Conservation (phyloP, 139 green algal species). For the Tetradesmus obliquus region DNA sequence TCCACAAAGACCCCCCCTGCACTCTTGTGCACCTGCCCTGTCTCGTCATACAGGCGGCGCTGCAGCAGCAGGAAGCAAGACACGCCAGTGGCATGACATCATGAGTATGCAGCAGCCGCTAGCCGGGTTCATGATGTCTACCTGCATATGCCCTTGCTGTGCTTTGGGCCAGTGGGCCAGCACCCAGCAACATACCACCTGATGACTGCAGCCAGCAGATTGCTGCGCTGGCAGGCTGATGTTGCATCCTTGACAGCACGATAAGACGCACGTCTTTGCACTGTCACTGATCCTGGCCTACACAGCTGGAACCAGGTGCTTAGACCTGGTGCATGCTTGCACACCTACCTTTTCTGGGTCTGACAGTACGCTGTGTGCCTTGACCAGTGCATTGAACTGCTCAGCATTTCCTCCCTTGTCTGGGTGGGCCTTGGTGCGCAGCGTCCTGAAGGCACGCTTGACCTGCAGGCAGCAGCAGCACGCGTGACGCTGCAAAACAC, state of each 20-base stretch:
- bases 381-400: conserved; percentile 64
- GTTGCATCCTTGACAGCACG: too few species aligned
- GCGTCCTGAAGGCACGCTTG: conserved; percentile 70
- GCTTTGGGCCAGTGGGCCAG: too few species aligned
- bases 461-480: conserved; percentile 43
- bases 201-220: too few species aligned
- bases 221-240: too few species aligned
- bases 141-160: too few species aligned
- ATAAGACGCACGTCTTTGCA: too few species aligned
- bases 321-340: not conserved
- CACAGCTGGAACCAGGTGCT: too few species aligned
- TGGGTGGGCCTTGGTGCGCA: conserved; percentile 76
- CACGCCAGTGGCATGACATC: not conserved
- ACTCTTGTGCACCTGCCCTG: conserved; percentile 72
- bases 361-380: conserved; percentile 78
- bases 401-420: conserved; percentile 84
- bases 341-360: conserved; percentile 65
- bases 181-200: too few species aligned
- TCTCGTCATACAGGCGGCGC: conserved; percentile 81
- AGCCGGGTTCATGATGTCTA: too few species aligned
- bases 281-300: too few species aligned
- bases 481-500: too few species aligned
- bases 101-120: too few species aligned
- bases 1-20: conserved; percentile 89
- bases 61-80: conserved; percentile 39